Base-by-base conservation (phyloP, 139 green algal species). In the Picochlorum sp. region DNA sequence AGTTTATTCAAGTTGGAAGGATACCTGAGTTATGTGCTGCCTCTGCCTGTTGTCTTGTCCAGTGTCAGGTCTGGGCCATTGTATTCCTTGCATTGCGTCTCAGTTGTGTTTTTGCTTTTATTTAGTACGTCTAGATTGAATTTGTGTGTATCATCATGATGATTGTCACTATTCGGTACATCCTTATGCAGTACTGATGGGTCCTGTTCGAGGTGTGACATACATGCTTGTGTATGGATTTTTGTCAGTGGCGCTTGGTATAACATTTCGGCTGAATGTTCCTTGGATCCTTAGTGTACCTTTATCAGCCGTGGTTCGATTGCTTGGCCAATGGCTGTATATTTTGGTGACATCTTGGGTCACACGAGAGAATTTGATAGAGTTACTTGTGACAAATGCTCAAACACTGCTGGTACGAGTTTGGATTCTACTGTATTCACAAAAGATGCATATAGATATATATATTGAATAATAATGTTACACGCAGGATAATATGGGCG, bases 11-110 rank as follows among this genome's bases (percentile, higher is more conserved):
- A 61, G 82, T 69, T 95, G 45, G 81, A 92, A 26, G 65, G 65
- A 30, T 90, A 83, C 67, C 47, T 94, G 16, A 82, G 80, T 15
- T 96, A 96, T 70, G 80, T 95, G 55, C 65, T 95, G 54, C 88
- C 88, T 23, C 72, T 96, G 61, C 88, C 88, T 2, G 70, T 95
- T 6, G 68, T 93, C 2, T 60, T 96, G 61, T 66, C 83, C 4
- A 72, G 80, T 44, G 70, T 92, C 66, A 69, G 83, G 3, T 79
- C 68, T 7, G 87, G 87, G 1, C 23, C 65, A 13, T 59, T 45
- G 8, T 69, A 78, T 1, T 81, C 74, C 7, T 79, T 80, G 50
- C 77, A 79, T 37, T 91, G 83, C 38, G 77, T 90, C 65, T 61
- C 67, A 13, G 76, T 81, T 7, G 90, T 83, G 0, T 76, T 75